Percentiles rank a stretch among this genome's conserved stretches.
Evolutionary conservation across 2,329 filamentous ascomycete species (phyloP).

Genomic region (Dactylellina cionopaga): DNA sequence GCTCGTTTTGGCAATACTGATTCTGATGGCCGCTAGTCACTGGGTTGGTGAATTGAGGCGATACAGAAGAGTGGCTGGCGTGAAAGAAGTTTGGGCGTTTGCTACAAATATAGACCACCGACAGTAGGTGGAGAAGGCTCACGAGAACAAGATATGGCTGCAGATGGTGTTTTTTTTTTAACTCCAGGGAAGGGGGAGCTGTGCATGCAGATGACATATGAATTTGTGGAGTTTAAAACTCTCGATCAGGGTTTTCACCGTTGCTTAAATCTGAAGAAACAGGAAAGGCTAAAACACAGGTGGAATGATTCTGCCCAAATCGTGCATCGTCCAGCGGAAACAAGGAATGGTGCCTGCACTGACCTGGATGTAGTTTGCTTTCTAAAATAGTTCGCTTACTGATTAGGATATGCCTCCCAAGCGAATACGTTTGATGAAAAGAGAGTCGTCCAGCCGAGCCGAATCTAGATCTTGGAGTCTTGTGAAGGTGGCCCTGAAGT

Average conservation of each 20-base stretch:
- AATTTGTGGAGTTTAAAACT: too few species aligned
- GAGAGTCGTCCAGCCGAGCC: slow-evolving; percentile 15
- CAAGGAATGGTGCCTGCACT: slow-evolving; percentile 19
- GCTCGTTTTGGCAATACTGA: slow-evolving; percentile 53
- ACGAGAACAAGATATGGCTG: neutral
- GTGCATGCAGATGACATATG: slow-evolving; percentile 30
- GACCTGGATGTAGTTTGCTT: neutral
- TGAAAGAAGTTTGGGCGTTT: slow-evolving; percentile 34
- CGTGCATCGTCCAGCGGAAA: slow-evolving; percentile 31
- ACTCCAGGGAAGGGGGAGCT: neutral
- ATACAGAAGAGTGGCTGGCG: slow-evolving; percentile 25
- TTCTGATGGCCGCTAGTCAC: slow-evolving; percentile 36
- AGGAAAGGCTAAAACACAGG: too few species aligned
- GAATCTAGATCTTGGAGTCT: slow-evolving; percentile 37
- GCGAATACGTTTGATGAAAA: slow-evolving; percentile 11
- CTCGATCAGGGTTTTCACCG: too few species aligned
- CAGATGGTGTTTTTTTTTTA: neutral
- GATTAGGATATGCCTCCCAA: neutral
- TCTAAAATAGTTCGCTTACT: slow-evolving; percentile 3
- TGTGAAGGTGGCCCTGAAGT: neutral
- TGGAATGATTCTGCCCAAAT: neutral
- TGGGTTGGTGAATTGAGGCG: slow-evolving; percentile 30
- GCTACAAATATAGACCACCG: slow-evolving; percentile 33
- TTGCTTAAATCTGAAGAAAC: too few species aligned
- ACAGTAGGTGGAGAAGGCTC: neutral